These are phyloP conservation scores for Aurantiochytrium sp. DNA, from an alignment of 108 stramenopile genomes.

Conservation along the genomic window DNA sequence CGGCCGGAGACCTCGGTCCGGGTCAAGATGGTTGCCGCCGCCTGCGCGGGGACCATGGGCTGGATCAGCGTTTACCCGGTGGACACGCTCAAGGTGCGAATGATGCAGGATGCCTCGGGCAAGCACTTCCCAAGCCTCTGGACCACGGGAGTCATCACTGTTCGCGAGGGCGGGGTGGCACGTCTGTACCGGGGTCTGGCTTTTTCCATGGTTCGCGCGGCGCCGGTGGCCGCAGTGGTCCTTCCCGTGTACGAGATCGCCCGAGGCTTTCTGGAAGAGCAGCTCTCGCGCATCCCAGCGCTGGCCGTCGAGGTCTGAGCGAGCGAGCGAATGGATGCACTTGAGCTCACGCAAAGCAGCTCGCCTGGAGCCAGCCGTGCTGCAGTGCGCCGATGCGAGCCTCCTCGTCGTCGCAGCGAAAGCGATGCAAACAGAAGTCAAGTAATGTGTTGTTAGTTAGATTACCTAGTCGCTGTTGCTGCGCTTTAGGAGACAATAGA, in stretches of 20 bases:
- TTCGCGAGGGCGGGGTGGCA: background rate
- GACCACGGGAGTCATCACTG: background rate
- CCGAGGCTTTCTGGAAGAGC: background rate
- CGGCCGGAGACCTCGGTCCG: background rate
- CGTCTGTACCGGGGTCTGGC: background rate
- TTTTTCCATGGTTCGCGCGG: background rate
- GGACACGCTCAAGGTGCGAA: background rate
- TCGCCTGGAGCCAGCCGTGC: no score
- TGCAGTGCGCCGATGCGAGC: no score
- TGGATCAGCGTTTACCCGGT: background rate
- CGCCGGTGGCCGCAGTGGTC: background rate
- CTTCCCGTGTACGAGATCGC: background rate
- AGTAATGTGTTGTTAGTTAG: background rate
- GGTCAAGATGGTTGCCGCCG: background rate
- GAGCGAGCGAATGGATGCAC: no score
- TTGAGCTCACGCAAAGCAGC: no score
- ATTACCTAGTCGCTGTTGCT: background rate
- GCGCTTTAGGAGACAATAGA: constrained; percentile 77
- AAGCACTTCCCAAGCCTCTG: background rate
- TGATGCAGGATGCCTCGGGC: background rate
- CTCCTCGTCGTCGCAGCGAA: no score
- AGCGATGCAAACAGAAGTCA: no score
- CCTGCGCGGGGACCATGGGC: background rate
- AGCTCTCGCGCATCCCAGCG: background rate
- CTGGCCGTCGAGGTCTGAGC: background rate